Percentiles rank a stretch among this genome's conserved stretches.
These are phyloP conservation scores for Globisporangium alternatum DNA, from an alignment of 352 stramenopile species.

Conservation along the genomic window DNA sequence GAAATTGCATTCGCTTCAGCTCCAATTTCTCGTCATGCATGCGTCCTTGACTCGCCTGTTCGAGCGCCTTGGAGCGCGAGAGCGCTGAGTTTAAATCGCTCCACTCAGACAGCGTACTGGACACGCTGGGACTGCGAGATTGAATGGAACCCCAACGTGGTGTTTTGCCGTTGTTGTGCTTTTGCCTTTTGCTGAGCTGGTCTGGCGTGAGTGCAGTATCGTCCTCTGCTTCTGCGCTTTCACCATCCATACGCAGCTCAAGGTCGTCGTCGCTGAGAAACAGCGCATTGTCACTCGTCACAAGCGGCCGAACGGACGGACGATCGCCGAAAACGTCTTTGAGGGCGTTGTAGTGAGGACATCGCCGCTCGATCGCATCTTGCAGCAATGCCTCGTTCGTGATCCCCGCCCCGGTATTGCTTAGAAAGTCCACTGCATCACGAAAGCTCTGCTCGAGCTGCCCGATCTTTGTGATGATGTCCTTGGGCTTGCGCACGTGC, in stretches of 20 bases:
- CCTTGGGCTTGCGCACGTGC: conserved; percentile 8
- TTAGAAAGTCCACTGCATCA: conserved; percentile 16
- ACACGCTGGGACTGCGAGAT: background rate
- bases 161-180: background rate
- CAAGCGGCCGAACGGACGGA: conserved; percentile 4
- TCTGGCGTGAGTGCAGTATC: background rate
- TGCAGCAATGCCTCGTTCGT: conserved; percentile 11
- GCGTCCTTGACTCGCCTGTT: background rate
- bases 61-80: background rate
- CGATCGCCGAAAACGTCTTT: conserved; percentile 17
- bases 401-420: conserved; percentile 15
- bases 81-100: conserved; percentile 12
- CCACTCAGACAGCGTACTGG: conserved; percentile 12
- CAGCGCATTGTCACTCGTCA: conserved; percentile 17
- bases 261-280: no score
- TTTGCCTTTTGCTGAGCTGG: background rate
- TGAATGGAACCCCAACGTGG: background rate
- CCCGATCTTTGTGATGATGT: conserved; percentile 20
- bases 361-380: conserved; percentile 13
- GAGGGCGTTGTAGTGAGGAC: conserved; percentile 18
- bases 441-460: conserved; percentile 20
- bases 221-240: background rate
- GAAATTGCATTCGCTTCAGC: conserved; percentile 7
- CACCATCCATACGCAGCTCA: no score
- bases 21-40: conserved; percentile 15